Conservation (phyloP, 2,329 filamentous ascomycete species). For the Corynespora cassiicola region DNA sequence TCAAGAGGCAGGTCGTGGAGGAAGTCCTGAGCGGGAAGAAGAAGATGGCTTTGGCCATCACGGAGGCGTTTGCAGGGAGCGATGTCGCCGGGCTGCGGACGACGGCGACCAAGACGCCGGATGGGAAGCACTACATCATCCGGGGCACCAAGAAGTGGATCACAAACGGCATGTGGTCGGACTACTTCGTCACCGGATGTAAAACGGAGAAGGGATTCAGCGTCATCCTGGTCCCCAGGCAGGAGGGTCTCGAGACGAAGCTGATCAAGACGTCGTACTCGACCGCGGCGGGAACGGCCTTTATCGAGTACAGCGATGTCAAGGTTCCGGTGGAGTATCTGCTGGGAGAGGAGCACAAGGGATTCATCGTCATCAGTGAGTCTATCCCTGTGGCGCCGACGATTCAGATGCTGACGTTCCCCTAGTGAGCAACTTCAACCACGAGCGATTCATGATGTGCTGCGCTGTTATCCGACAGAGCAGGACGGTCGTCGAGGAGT, state of each 20-base stretch:
- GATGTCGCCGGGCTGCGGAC: constrained; percentile 83
- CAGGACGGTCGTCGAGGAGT: constrained; percentile 79
- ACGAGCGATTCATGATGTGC: constrained; percentile 80
- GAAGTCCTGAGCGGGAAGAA: constrained; percentile 82
- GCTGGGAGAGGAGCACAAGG: constrained; percentile 83
- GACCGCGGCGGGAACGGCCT: constrained; percentile 77
- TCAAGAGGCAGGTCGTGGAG: constrained; percentile 71
- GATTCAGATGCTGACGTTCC: constrained; percentile 2
- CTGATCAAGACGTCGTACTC: constrained; percentile 84
- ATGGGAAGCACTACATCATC: constrained; percentile 62
- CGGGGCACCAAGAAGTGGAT: constrained; percentile 85
- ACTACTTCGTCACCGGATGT: constrained; percentile 85
- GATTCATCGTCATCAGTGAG: constrained; percentile 75
- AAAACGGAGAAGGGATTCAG: constrained; percentile 80
- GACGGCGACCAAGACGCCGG: constrained; percentile 61
- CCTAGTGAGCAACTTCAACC: constrained; percentile 81
- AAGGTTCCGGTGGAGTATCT: constrained; percentile 82
- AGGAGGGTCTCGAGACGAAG: constrained; percentile 77
- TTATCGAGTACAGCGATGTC: constrained; percentile 83
- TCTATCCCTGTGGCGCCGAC: constrained; percentile 1
- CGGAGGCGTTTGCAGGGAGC: constrained; percentile 84
- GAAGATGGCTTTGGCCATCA: constrained; percentile 88
- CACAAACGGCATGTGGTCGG: constrained; percentile 78
- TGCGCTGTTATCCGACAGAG: constrained; percentile 69
- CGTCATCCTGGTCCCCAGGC: constrained; percentile 76